Conservation (phyloP, 805 yeast species). For the Kodamaea restingae region DNA sequence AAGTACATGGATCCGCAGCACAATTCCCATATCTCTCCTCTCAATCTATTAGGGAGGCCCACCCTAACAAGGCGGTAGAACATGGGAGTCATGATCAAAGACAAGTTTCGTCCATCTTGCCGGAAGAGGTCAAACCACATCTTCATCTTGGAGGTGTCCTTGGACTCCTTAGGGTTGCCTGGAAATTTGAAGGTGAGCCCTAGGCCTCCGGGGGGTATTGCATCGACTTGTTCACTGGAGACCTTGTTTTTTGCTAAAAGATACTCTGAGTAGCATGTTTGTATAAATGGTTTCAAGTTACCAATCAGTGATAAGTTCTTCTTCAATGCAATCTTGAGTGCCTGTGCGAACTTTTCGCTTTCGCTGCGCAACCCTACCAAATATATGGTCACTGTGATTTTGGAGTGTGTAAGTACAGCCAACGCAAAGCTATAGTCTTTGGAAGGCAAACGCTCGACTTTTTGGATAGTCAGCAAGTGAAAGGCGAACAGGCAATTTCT, state of each 20-base stretch:
- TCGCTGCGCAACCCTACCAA: slow-evolving; percentile 76
- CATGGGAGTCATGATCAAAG: slow-evolving; percentile 66
- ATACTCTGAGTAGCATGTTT: slow-evolving; percentile 81
- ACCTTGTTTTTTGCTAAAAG: slow-evolving; percentile 57
- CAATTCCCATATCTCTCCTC: slow-evolving; percentile 97
- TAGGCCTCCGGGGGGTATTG: slow-evolving; percentile 76
- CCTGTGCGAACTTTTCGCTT: slow-evolving; percentile 75
- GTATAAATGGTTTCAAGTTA: slow-evolving; percentile 59
- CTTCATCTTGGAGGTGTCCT: slow-evolving; percentile 82
- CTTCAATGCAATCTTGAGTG: slow-evolving; percentile 56
- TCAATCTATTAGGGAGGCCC: slow-evolving; percentile 87
- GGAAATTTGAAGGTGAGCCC: slow-evolving; percentile 86
- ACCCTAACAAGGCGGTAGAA: slow-evolving; percentile 82
- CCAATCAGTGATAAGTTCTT: slow-evolving; percentile 61
- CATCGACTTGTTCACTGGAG: slow-evolving; percentile 38
- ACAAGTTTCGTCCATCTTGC: slow-evolving; percentile 78
- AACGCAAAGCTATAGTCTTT: slow-evolving; percentile 75
- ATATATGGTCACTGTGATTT: slow-evolving; percentile 58
- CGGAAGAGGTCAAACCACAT: slow-evolving; percentile 91
- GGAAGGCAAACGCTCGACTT: slow-evolving; percentile 82
- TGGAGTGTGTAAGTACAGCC: slow-evolving; percentile 63
- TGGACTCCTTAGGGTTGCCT: slow-evolving; percentile 72
- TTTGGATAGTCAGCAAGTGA: slow-evolving; percentile 73
- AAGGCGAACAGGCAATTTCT: slow-evolving; percentile 63
- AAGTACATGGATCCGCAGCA: slow-evolving; percentile 80